Evolutionary conservation across 2,329 filamentous ascomycete genomes (phyloP), one percentile per base, ranked within the genome.

Genomic region (Talaromyces marneffei): DNA sequence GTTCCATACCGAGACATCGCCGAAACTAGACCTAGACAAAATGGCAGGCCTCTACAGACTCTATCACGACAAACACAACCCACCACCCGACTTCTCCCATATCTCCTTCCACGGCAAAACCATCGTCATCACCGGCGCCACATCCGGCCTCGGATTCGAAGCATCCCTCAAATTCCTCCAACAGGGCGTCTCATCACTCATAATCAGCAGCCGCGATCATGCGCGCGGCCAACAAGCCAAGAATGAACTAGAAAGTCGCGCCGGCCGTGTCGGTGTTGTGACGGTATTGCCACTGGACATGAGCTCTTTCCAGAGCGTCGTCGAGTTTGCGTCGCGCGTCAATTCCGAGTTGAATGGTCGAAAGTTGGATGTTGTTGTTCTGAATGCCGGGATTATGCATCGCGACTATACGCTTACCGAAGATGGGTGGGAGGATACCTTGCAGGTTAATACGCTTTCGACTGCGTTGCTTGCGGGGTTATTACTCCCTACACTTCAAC

Each of bases 371-470:
- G 72, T 79, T 18, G 79, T 73, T 2, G 64, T 82, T 1, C 68
- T 82, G 2, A 80, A 80, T 61, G 78, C 78, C 0, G 79, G 78
- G n/a, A 57, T 78, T 4, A 75, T 75, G 63, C 73, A 75, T 50
- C 68, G 73, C 14, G 67, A 72, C 23, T 79, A 75, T 63, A 64
- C 62, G 2, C 60, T 67, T 1, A 75, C 75, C 0, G 54, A 70
- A 1, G 78, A 80, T 33, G 81, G 79, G 5, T 83, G 77, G 73
- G 82, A 84, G 62, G 73, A 78, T 58, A 80, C 77, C 1, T 64
- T 87, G 10, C 83, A 87, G 68, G 80, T 85, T 65, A 86, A 87
- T 66, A 76, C 80, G 1, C 71, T 87, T 1, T 83, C 83, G 2
- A 87, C 83, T 0, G 75, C 79, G 6, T 73, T 86, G 1, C 71